A percentile compares a stretch with the other conserved stretches of the same genome.
phyloP scores from a whole-genome alignment of 1,284 basidiomycete species.

The Ustilago curta region DNA sequence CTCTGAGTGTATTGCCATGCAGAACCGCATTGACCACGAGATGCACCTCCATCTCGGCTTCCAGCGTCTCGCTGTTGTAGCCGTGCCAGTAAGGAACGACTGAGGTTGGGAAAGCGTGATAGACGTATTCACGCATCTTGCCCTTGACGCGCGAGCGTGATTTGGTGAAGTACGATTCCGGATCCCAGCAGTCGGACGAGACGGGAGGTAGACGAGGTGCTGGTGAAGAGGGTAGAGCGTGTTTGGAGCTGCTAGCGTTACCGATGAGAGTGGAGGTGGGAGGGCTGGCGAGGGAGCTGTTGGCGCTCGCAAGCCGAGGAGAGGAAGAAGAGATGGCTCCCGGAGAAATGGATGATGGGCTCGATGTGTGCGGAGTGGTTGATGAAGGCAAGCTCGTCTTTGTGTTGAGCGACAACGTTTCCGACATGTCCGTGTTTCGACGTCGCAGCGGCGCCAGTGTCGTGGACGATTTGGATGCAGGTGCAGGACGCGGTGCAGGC shows the following conservation, averaged over 20 bases:
- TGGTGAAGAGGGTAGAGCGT: background rate
- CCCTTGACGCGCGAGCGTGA: slow-evolving; percentile 32
- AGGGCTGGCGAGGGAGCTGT: slow-evolving; percentile 17
- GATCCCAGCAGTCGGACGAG: slow-evolving; percentile 50
- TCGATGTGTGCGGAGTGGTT: slow-evolving; percentile 1
- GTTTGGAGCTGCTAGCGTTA: slow-evolving; percentile 5
- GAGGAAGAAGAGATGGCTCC: slow-evolving; percentile 4
- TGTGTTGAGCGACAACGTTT: slow-evolving; percentile 12
- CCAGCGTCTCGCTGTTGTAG: slow-evolving; percentile 40
- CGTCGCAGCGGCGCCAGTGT: slow-evolving; percentile 7
- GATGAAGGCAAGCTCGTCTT: background rate
- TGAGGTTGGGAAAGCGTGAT: slow-evolving; percentile 45
- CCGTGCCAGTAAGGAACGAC: slow-evolving; percentile 54
- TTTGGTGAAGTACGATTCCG: slow-evolving; percentile 42
- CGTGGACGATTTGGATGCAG: slow-evolving; percentile 2
- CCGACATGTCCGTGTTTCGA: slow-evolving; percentile 23
- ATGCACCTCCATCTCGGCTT: slow-evolving; percentile 43
- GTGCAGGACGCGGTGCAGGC: slow-evolving; percentile 8
- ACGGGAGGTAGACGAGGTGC: slow-evolving; percentile 20
- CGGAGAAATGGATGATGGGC: slow-evolving; percentile 23
- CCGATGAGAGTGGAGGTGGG: slow-evolving; percentile 16
- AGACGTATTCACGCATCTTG: slow-evolving; percentile 39
- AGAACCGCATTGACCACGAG: slow-evolving; percentile 23
- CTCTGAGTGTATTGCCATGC: slow-evolving; percentile 31
- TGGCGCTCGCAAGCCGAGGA: slow-evolving; percentile 19